Evolutionary conservation across 1,284 basidiomycete genomes (phyloP).

Genomic region (Microstroma glucosiphilum): DNA sequence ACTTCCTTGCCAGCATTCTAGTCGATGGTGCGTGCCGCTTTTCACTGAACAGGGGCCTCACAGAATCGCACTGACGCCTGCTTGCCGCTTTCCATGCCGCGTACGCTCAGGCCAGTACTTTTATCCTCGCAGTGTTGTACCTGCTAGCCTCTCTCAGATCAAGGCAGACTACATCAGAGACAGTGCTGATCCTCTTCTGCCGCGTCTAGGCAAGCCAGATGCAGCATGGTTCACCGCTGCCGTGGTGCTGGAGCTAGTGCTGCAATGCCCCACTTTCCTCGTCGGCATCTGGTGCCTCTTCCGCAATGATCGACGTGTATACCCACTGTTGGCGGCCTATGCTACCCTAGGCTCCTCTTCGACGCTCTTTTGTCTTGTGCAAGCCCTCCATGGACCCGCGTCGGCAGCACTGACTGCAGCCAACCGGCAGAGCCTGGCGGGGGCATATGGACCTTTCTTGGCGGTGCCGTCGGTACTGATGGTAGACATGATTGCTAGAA

Average conservation of each 20-base stretch:
- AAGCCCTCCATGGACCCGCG: conserved; percentile 8
- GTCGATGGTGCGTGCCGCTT: conserved; percentile 17
- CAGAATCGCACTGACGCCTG: too few species aligned
- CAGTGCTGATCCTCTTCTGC: conserved; percentile 28
- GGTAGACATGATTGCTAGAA: conserved; percentile 8
- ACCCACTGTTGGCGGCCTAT: conserved; percentile 25
- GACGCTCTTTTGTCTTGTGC: conserved; percentile 9
- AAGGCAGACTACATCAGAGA: conserved; percentile 23
- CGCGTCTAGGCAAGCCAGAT: conserved; percentile 13
- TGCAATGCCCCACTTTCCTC: conserved; percentile 30
- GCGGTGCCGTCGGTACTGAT: conserved; percentile 12
- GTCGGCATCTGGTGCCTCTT: too few species aligned
- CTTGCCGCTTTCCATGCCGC: too few species aligned
- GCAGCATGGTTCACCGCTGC: conserved; percentile 26
- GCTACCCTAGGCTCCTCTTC: conserved; percentile 21
- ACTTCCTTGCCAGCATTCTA: conserved; percentile 25
- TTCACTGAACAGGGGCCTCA: too few species aligned
- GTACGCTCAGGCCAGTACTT: conserved; percentile 17
- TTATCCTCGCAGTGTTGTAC: conserved; percentile 23
- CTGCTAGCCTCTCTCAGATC: conserved; percentile 19
- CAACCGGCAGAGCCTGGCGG: neutral
- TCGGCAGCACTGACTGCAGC: neutral
- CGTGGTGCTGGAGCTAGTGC: conserved; percentile 23
- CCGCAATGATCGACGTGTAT: too few species aligned
- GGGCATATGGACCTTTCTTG: conserved; percentile 11